Evolutionary conservation across 140 eudicot species (phyloP), one percentile per base, ranked within the genome.

Genomic region (Flaveria floridana): DNA sequence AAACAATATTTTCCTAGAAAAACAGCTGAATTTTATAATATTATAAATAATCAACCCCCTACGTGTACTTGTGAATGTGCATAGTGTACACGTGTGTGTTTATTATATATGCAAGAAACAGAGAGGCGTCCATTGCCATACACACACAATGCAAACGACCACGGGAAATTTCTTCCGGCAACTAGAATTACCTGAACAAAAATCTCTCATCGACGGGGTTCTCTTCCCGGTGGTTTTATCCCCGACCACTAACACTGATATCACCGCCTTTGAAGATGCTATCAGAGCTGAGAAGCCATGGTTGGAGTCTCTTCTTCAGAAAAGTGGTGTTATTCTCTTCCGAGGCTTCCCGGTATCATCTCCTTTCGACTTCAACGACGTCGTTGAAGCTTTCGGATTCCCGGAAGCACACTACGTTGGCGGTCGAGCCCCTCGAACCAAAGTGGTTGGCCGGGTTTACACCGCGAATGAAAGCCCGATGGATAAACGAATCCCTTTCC

Each of bases 391-490:
- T 44, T 91, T 88, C 39, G 92, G 89, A 15, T 91, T 61, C 82
- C 86, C 76, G 48, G 97, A 91, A 53, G 63, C 83, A 48, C 84
- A 84, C 16, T 88, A 91, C 56, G 79, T 91, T 13, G 97, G 95
- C 26, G 97, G 97, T 46, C 90, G 87, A 14, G 95, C 97, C 19
- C 58, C 78, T 76, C 73, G 97, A 80, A 88, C 75, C 46, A 83
- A 83, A 39, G 95, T 91, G 7, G 82, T 88, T 37, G 97, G 95
- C 46, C 81, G 92, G 79, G 85, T 91, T 63, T 88, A 84, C 64
- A 91, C 95, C 0, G 92, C 97, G 0, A 91, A 91, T 76, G 97
- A 91, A 72, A 72, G 87, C 62, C 97, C 97, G 0, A 91, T 88
- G 50, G 90, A 91, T 73, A 87, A 86, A 77, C 83, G 80, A 62